Evolutionary conservation across 2,329 filamentous ascomycete species (phyloP).

Genomic region (Fusarium siculi): DNA sequence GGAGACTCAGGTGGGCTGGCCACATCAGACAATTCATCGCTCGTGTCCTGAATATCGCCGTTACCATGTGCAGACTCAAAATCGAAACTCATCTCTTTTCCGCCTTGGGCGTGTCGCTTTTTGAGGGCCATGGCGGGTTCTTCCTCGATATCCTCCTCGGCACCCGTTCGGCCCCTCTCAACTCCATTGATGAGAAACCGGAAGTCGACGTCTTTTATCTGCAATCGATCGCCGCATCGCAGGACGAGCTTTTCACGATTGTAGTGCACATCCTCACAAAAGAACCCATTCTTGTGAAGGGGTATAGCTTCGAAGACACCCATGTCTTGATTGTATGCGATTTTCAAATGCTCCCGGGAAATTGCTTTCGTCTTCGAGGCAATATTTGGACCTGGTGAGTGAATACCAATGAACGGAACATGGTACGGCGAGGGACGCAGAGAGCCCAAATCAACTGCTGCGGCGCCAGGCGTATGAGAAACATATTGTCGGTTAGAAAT

Average conservation of each 20-base stretch:
- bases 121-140: slow-evolving; percentile 55
- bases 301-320: slow-evolving; percentile 73
- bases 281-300: slow-evolving; percentile 74
- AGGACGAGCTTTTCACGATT: slow-evolving; percentile 67
- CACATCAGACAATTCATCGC: slow-evolving; percentile 61
- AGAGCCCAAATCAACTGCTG: slow-evolving; percentile 67
- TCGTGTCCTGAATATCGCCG: slow-evolving; percentile 66
- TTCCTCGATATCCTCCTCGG: slow-evolving; percentile 65
- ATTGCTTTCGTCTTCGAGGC: slow-evolving; percentile 76
- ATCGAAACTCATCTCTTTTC: slow-evolving; percentile 78
- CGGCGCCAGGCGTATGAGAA: slow-evolving; percentile 68
- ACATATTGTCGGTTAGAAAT: slow-evolving; percentile 70
- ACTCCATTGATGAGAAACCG: slow-evolving; percentile 75
- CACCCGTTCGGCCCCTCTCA: slow-evolving; percentile 66
- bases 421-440: slow-evolving; percentile 70
- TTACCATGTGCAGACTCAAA: slow-evolving; percentile 72
- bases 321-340: slow-evolving; percentile 72
- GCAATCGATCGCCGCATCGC: slow-evolving; percentile 72
- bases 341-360: slow-evolving; percentile 78
- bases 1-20: slow-evolving; percentile 55
- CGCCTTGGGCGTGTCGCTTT: slow-evolving; percentile 63
- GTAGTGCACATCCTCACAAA: slow-evolving; percentile 70
- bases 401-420: slow-evolving; percentile 76
- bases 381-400: slow-evolving; percentile 72
- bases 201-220: slow-evolving; percentile 77